Base-by-base conservation (phyloP, 768 basidiomycete species). In the Lyophyllum decastes region DNA sequence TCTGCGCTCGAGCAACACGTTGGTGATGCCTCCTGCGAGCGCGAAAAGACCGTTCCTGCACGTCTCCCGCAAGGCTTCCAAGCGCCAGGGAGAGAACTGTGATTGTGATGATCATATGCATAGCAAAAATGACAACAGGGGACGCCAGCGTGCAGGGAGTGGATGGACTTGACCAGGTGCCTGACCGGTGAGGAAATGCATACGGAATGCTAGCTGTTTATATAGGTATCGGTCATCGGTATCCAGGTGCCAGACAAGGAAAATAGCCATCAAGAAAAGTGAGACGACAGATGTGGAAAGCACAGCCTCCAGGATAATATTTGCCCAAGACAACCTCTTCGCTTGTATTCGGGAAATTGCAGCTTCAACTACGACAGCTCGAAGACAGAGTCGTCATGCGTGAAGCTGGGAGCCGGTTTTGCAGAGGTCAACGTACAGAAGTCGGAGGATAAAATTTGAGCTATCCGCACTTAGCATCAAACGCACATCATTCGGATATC, bases 101-200 rank as follows among this genome's bases (percentile, higher is more conserved):
- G 41, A 57, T 26, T 26, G 52, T 27, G 25, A 41, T 38, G 43
- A 61, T 38, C 60, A 54, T 54, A 24, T 61, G 51, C 60, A 61
- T 52, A 40, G 49, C 54, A 52, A 53, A n/a, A 53, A 43, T 53
- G 53, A 41, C 40, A 41, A 41, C 40, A 41, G 17, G 19, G n/a
- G 4, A 41, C 43, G 41, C 44, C 38, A 55, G 43, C 25, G 40
- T 41, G n/a, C 40, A 41, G 24, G 35, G 24, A 55, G 27, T 27
- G 41, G 52, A 44, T n/a, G 41, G 26, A 43, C 24, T 53, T 53
- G 40, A 45, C 52, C 41, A 53, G 52, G 38, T 53, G 41, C 41
- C 52, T 30, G 52, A 53, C 52, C 41, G 41, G 41, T 45, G 35
- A 41, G 30, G 27, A 43, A 19, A 35, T 5, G 25, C 40, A 41